Percentiles rank a stretch among this genome's conserved stretches.
phyloP scores from a whole-genome alignment of 352 stramenopile genomes.

The Pythium oligandrum region DNA sequence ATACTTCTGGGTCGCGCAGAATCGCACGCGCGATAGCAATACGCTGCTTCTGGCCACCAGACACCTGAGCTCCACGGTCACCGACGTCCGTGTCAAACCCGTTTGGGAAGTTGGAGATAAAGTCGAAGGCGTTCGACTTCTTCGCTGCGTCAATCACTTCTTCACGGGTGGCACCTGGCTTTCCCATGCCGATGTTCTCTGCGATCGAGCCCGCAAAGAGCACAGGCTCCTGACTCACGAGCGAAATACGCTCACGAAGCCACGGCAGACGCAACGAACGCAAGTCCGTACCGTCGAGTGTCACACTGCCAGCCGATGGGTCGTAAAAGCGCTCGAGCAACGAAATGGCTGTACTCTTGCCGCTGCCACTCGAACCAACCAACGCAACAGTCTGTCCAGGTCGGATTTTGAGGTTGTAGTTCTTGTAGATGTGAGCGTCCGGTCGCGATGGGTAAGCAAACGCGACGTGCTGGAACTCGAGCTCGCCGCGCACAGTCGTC shows the following conservation, averaged over 20 bases:
- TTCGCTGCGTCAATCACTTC: constrained; percentile 70
- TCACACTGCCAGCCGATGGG: constrained; percentile 25
- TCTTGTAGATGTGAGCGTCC: constrained; percentile 44
- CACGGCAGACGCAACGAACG: constrained; percentile 31
- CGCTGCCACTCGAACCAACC: too few relatives aligned
- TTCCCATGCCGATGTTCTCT: constrained; percentile 13
- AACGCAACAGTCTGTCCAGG: too few relatives aligned
- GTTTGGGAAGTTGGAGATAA: constrained; percentile 61
- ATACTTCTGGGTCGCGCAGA: too few relatives aligned
- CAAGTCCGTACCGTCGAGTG: constrained; percentile 48
- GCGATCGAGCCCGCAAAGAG: too few relatives aligned
- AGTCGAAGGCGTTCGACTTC: constrained; percentile 81
- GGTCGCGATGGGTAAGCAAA: constrained; percentile 69
- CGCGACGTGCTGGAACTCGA: constrained; percentile 53
- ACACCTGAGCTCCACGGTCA: too few relatives aligned
- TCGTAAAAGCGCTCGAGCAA: constrained; percentile 38
- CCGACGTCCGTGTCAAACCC: too few relatives aligned
- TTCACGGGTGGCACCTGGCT: constrained; percentile 29
- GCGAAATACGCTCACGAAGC: constrained; percentile 29
- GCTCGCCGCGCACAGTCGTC: constrained; percentile 12
- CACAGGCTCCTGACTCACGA: constrained; percentile 22
- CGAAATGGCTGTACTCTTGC: too few relatives aligned
- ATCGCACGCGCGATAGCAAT: too few relatives aligned
- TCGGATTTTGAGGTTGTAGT: too few relatives aligned
- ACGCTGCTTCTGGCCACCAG: too few relatives aligned